These are phyloP conservation scores for Pichia sp. DNA, from an alignment of 1,139 yeast species.

Conservation along the genomic window DNA sequence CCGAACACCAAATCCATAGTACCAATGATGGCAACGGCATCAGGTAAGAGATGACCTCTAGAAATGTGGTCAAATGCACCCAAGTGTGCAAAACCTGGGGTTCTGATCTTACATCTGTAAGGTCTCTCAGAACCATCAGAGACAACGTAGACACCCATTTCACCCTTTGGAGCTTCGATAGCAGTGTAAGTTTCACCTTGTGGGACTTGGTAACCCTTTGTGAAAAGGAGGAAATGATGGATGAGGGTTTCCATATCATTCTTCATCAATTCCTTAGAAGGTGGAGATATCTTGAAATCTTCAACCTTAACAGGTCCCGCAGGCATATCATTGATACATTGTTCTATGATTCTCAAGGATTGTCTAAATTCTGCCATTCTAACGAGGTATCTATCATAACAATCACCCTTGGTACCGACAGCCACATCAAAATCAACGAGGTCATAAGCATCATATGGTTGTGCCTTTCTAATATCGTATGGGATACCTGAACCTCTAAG, in stretches of 20 bases:
- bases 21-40: conserved; percentile 91
- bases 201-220: conserved; percentile 87
- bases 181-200: conserved; percentile 90
- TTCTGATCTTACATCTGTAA: conserved; percentile 86
- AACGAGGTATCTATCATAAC: conserved; percentile 81
- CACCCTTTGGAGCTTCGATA: conserved; percentile 94
- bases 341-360: conserved; percentile 81
- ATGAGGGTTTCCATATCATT: conserved; percentile 91
- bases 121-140: conserved; percentile 90
- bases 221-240: conserved; percentile 81
- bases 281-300: conserved; percentile 80
- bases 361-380: conserved; percentile 94
- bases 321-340: conserved; percentile 88
- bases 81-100: conserved; percentile 88
- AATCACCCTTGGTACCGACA: conserved; percentile 84
- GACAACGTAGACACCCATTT: conserved; percentile 86
- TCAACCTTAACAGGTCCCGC: conserved; percentile 90
- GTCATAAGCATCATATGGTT: conserved; percentile 88
- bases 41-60: conserved; percentile 83
- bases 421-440: conserved; percentile 81
- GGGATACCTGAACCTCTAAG: conserved; percentile 88
- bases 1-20: conserved; percentile 95
- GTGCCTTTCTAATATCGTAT: conserved; percentile 78
- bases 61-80: conserved; percentile 84
- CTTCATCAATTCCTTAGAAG: conserved; percentile 77